A percentile compares a stretch with the other conserved stretches of the same genome.
Evolutionary conservation across 768 basidiomycete species (phyloP).

Genomic region (Baorangia bicolor): DNA sequence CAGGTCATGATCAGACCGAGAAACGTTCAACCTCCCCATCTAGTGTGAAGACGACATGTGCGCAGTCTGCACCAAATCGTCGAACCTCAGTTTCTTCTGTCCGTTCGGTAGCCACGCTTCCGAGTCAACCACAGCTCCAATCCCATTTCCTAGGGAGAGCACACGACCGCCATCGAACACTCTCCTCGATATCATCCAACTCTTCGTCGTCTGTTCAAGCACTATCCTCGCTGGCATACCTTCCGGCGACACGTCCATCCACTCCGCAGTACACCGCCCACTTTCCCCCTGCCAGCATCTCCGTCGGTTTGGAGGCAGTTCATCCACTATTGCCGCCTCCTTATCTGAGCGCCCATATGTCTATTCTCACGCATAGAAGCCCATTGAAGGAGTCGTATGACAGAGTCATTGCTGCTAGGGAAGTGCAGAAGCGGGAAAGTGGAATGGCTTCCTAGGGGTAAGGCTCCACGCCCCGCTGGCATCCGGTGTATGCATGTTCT

Average conservation of each 20-base stretch:
- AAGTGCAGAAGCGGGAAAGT: slow-evolving; percentile 27
- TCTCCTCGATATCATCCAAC: slow-evolving; percentile 53
- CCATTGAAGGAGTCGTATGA: slow-evolving; percentile 73
- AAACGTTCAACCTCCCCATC: slow-evolving; percentile 35
- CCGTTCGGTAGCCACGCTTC: slow-evolving; percentile 59
- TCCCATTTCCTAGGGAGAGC: slow-evolving; percentile 32
- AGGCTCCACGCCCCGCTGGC: neutral
- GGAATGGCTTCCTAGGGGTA: neutral
- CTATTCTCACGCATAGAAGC: slow-evolving; percentile 60
- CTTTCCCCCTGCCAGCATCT: slow-evolving; percentile 64
- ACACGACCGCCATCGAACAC: slow-evolving; percentile 51
- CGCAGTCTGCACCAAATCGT: slow-evolving; percentile 35
- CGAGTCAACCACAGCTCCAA: slow-evolving; percentile 38
- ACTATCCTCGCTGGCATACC: slow-evolving; percentile 54
- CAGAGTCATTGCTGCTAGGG: slow-evolving; percentile 59
- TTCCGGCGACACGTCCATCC: slow-evolving; percentile 41
- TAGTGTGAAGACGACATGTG: slow-evolving; percentile 38
- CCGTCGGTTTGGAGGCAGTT: slow-evolving; percentile 54
- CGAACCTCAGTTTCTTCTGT: slow-evolving; percentile 59
- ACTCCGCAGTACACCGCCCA: slow-evolving; percentile 50
- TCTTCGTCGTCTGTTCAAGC: slow-evolving; percentile 51
- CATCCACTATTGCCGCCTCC: slow-evolving; percentile 74
- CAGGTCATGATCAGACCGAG: slow-evolving; percentile 26
- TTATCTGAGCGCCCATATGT: slow-evolving; percentile 69
- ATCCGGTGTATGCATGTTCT: slow-evolving; percentile 6